Percentiles rank a stretch among this genome's conserved stretches.
These are phyloP conservation scores for Acmispon strigosus DNA, from an alignment of 306 rosid species.

Conservation along the genomic window DNA sequence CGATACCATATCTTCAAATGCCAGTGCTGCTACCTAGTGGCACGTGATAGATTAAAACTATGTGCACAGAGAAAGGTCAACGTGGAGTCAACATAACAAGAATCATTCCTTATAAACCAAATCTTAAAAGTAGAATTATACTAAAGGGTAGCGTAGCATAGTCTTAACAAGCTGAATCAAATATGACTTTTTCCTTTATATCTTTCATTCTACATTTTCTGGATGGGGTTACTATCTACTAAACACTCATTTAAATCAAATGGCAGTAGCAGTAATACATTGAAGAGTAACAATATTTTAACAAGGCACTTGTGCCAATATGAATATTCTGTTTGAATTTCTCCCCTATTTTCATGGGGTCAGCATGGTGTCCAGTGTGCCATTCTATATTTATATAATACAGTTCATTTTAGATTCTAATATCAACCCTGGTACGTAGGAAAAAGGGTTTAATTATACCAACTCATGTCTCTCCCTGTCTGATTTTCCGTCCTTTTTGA, in stretches of 20 bases:
- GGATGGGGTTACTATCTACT: conserved; percentile 13
- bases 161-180: background rate
- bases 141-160: background rate
- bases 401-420: conserved; percentile 11
- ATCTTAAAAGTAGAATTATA: conserved; percentile 11
- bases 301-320: background rate
- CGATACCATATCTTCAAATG: conserved; percentile 96
- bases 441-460: background rate
- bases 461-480: background rate
- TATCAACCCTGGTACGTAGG: background rate
- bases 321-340: background rate
- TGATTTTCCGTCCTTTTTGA: background rate
- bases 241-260: background rate
- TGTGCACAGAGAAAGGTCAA: conserved; percentile 62
- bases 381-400: background rate
- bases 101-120: conserved; percentile 14
- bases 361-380: background rate
- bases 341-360: background rate
- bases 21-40: conserved; percentile 99
- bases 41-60: conserved; percentile 95
- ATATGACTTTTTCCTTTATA: background rate
- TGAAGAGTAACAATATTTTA: background rate
- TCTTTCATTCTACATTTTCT: background rate
- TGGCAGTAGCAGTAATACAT: background rate
- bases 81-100: conserved; percentile 50